These are phyloP conservation scores for Cyclotella distinguenda DNA, from an alignment of 108 stramenopile genomes.

Conservation along the genomic window DNA sequence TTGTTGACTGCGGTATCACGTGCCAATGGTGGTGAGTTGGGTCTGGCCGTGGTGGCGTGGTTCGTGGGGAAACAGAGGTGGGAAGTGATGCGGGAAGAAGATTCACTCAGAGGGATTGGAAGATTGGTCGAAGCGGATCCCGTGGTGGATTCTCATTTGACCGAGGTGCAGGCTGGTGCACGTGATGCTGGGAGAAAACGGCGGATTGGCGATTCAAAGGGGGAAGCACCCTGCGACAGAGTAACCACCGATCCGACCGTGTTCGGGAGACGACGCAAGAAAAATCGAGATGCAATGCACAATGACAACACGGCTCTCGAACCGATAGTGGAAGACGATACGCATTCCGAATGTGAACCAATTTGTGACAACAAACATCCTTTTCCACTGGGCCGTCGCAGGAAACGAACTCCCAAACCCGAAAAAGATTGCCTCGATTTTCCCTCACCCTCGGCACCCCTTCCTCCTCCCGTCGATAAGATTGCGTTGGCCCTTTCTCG, in stretches of 20 bases:
- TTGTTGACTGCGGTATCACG: no score
- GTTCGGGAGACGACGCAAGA: conserved; percentile 31
- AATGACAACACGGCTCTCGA: not conserved
- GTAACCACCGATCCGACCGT: conserved; percentile 33
- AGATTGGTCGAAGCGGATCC: conserved; percentile 47
- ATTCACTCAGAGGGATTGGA: conserved; percentile 32
- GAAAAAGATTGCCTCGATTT: no score
- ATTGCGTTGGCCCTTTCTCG: conserved; percentile 25
- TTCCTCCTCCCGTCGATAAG: no score
- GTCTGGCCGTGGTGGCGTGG: no score
- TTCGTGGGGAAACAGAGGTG: no score
- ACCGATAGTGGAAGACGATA: not conserved
- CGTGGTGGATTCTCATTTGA: conserved; percentile 40
- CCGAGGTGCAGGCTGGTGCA: no score
- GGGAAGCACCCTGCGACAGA: not conserved
- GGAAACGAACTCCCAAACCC: no score
- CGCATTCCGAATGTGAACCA: no score
- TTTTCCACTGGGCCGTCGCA: no score
- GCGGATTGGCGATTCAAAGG: not conserved
- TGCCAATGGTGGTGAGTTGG: conserved; percentile 82
- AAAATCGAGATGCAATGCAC: conserved; percentile 21
- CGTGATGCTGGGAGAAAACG: no score
- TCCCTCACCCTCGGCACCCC: no score
- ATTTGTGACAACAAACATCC: no score
- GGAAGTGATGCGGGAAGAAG: conserved; percentile 31